Percentiles rank a stretch among this genome's conserved stretches.
Conservation (phyloP, 208 protist species). For the Leishmania turanica region DNA sequence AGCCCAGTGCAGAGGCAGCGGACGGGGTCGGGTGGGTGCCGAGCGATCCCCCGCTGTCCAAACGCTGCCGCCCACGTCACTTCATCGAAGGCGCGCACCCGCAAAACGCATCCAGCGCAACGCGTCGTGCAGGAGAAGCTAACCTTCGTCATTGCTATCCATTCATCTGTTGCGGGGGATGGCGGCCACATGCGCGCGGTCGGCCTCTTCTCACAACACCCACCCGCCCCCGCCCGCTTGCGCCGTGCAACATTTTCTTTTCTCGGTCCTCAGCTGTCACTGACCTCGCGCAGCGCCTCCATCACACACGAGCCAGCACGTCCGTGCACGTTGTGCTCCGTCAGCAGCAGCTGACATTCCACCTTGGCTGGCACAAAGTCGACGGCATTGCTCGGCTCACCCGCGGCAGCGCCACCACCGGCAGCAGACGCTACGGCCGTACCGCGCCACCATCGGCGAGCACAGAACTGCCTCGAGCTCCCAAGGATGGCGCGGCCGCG, state of each 20-base stretch:
- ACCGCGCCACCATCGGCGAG: constrained; percentile 23
- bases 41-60: background rate
- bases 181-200: background rate
- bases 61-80: background rate
- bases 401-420: background rate
- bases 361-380: constrained; percentile 27
- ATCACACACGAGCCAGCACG: constrained; percentile 42
- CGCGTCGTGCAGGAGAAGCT: background rate
- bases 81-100: background rate
- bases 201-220: background rate
- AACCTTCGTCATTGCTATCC: background rate
- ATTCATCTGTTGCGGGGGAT: background rate
- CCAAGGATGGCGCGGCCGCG: constrained; percentile 41
- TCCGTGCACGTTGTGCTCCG: constrained; percentile 63
- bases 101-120: background rate
- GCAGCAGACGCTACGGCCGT: background rate
- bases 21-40: background rate
- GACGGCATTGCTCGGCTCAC: background rate
- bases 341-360: constrained; percentile 44
- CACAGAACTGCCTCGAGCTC: constrained; percentile 17
- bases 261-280: background rate
- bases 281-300: constrained; percentile 39
- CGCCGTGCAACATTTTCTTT: background rate
- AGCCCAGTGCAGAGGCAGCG: background rate
- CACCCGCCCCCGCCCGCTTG: background rate